phyloP scores from a whole-genome alignment of 1,284 basidiomycete genomes.

The Ceratobasidium sp. region DNA sequence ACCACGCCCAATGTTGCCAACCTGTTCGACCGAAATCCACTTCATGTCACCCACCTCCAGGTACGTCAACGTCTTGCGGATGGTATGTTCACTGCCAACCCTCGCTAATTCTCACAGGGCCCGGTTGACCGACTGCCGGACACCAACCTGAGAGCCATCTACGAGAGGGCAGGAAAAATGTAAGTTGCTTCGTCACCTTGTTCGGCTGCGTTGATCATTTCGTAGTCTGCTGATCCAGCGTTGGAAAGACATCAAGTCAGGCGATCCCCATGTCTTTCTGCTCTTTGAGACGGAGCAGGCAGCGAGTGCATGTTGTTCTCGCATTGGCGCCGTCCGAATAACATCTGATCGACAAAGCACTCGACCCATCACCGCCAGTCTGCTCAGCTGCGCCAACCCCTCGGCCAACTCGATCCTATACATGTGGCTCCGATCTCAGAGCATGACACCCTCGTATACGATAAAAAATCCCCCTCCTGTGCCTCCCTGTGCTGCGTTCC shows the following conservation, averaged over 20 bases:
- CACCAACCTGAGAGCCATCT: constrained; percentile 22
- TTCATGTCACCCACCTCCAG: constrained; percentile 35
- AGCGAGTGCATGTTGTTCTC: constrained; percentile 11
- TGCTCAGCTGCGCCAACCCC: constrained; percentile 5
- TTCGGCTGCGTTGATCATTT: not conserved
- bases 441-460: constrained; percentile 18
- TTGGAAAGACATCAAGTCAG: constrained; percentile 12
- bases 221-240: constrained; percentile 33
- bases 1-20: not conserved
- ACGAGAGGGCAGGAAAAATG: constrained; percentile 36
- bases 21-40: constrained; percentile 28
- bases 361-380: constrained; percentile 22
- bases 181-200: not conserved
- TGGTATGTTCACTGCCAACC: not conserved
- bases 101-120: constrained; percentile 6
- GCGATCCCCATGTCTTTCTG: constrained; percentile 19
- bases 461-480: constrained; percentile 4
- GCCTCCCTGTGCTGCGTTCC: constrained; percentile 8
- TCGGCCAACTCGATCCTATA: constrained; percentile 3
- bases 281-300: constrained; percentile 31
- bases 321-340: constrained; percentile 28
- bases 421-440: constrained; percentile 24
- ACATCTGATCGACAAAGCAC: constrained; percentile 22
- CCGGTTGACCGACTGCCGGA: constrained; percentile 24
- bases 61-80: not conserved